Evolutionary conservation across 2,329 filamentous ascomycete genomes (phyloP).

Genomic region (Neonectria magnoliae): DNA sequence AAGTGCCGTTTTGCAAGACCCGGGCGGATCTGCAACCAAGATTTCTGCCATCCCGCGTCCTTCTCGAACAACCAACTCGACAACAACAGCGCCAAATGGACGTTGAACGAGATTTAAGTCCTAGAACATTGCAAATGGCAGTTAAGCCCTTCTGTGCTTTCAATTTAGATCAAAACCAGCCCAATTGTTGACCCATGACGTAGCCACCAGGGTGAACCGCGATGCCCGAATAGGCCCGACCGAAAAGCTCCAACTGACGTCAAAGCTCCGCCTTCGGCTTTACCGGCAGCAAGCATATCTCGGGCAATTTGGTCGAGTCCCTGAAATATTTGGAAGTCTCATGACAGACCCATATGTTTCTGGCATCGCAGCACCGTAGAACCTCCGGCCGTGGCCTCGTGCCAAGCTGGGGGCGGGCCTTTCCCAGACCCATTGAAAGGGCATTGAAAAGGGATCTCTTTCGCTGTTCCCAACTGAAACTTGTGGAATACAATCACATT

Average conservation of each 20-base stretch:
- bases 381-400: not conserved
- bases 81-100: not conserved
- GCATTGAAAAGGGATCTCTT: constrained; percentile 3
- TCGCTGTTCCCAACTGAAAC: not conserved
- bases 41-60: not conserved
- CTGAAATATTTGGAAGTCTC: constrained; percentile 15
- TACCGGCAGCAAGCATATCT: constrained; percentile 13
- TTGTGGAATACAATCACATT: not conserved
- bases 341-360: constrained; percentile 22
- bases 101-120: not conserved
- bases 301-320: constrained; percentile 1
- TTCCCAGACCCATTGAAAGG: not conserved
- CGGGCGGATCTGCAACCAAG: not conserved
- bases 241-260: constrained; percentile 21
- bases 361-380: constrained; percentile 12
- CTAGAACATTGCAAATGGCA: not conserved
- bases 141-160: not conserved
- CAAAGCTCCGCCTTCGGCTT: constrained; percentile 26
- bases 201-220: constrained; percentile 7
- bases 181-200: constrained; percentile 4
- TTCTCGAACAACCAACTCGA: not conserved
- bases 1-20: constrained; percentile 7
- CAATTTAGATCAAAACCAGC: not conserved
- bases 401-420: constrained; percentile 10
- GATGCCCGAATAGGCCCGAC: constrained; percentile 20